Percentiles rank a stretch among this genome's conserved stretches.
These are phyloP conservation scores for Leptographium galeiforme DNA, from an alignment of 2,329 filamentous ascomycete species.

Conservation along the genomic window DNA sequence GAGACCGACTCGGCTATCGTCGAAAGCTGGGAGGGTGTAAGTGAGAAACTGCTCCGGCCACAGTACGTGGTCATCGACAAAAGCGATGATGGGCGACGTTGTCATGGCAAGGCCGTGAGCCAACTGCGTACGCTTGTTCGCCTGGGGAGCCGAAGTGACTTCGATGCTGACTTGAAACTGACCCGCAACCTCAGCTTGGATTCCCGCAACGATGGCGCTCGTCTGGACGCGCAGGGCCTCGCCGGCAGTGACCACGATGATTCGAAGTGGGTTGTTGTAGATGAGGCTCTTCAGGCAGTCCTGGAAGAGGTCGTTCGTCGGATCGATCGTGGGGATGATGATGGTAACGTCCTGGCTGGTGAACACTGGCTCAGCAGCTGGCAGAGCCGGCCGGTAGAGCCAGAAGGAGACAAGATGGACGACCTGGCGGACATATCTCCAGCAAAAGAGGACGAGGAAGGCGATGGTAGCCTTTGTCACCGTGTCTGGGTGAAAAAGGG, in stretches of 20 bases:
- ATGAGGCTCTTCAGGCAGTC: conserved; percentile 27
- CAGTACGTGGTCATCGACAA: conserved; percentile 40
- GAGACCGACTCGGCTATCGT: conserved; percentile 31
- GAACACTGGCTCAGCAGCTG: conserved; percentile 17
- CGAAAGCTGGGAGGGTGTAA: conserved; percentile 27
- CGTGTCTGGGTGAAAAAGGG: neutral
- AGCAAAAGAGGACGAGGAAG: conserved; percentile 25
- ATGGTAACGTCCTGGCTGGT: conserved; percentile 29
- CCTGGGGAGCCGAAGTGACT: conserved; percentile 18
- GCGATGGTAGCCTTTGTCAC: neutral
- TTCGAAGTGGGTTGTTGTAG: conserved; percentile 20
- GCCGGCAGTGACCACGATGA: conserved; percentile 34
- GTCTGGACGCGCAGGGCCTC: conserved; percentile 13
- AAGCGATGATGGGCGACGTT: conserved; percentile 27
- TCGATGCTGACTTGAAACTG: conserved; percentile 12
- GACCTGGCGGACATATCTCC: conserved; percentile 32
- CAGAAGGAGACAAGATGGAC: conserved; percentile 27
- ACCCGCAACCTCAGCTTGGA: neutral
- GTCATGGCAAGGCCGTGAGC: conserved; percentile 23
- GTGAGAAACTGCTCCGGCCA: conserved; percentile 30
- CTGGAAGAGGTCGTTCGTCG: conserved; percentile 24
- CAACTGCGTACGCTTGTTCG: conserved; percentile 37
- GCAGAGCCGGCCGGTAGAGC: conserved; percentile 22
- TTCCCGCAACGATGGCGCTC: conserved; percentile 1
- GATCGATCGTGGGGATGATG: conserved; percentile 37